Percentiles rank a stretch among this genome's conserved stretches.
Evolutionary conservation across 441 rosid species (phyloP).

Genomic region (Corymbia calophylla): DNA sequence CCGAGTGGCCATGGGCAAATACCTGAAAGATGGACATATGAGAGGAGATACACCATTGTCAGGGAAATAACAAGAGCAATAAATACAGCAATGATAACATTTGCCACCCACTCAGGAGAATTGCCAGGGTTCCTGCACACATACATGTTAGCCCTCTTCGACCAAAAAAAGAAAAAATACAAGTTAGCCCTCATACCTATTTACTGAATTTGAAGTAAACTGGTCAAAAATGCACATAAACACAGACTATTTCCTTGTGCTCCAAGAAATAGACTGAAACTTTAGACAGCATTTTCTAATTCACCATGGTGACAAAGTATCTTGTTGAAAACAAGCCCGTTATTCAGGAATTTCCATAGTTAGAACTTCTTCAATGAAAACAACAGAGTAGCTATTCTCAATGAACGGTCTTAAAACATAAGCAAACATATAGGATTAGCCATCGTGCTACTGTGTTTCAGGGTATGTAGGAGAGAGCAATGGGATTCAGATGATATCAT

Average conservation of each 20-base stretch:
- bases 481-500: not conserved
- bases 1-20: not conserved
- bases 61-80: slow-evolving; percentile 62
- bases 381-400: not conserved
- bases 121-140: slow-evolving; percentile 73
- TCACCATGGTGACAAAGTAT: not conserved
- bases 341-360: not conserved
- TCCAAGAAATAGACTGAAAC: not conserved
- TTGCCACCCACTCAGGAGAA: slow-evolving; percentile 89
- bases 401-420: not conserved
- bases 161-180: not conserved
- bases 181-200: not conserved
- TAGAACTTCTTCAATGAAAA: not conserved
- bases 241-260: not conserved
- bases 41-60: slow-evolving; percentile 69
- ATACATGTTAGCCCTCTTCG: not conserved
- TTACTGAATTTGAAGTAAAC: not conserved
- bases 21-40: slow-evolving; percentile 93
- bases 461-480: not conserved
- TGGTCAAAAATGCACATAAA: not conserved
- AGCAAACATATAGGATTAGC: not conserved
- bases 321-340: not conserved
- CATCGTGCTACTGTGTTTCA: not conserved
- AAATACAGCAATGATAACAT: slow-evolving; percentile 31
- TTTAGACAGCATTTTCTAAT: not conserved